phyloP scores from a whole-genome alignment of 176 grass and related monocot species.

The Oryza meridionalis region DNA sequence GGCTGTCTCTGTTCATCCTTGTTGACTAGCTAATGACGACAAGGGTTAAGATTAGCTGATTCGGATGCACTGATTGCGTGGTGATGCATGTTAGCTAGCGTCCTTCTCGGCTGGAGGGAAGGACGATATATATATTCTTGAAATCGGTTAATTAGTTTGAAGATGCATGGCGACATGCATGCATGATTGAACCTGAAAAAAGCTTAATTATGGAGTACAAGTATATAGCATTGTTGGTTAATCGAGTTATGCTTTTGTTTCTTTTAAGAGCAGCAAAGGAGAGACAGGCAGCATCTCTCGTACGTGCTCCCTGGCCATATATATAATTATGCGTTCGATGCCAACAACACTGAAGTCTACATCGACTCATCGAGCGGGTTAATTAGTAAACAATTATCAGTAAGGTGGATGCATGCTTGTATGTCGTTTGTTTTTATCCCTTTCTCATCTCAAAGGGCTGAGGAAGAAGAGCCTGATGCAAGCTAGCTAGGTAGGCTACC shows the following conservation, averaged over 20 bases:
- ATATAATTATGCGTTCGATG: not conserved
- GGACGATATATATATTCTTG: not conserved
- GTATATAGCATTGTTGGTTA: not conserved
- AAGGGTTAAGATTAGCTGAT: not conserved
- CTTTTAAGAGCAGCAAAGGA: constrained; percentile 34
- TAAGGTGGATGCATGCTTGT: too few relatives aligned
- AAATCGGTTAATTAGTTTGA: not conserved
- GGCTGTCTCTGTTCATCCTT: not conserved
- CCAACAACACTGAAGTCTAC: constrained; percentile 38
- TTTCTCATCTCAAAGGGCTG: not conserved
- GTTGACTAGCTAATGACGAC: not conserved
- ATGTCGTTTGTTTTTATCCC: not conserved
- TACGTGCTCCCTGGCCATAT: constrained; percentile 6
- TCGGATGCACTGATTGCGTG: not conserved
- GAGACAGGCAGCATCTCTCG: not conserved
- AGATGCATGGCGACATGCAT: not conserved
- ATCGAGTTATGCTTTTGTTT: constrained; percentile 47
- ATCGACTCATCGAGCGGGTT: not conserved
- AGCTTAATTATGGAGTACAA: not conserved
- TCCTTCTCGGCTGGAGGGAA: not conserved
- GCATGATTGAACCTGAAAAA: not conserved
- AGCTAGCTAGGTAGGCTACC: too few relatives aligned
- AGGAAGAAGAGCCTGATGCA: not conserved
- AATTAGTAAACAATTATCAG: too few relatives aligned
- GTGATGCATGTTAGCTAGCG: not conserved